A percentile compares a stretch with the other conserved stretches of the same genome.
These are phyloP conservation scores for Mycena belliarum DNA, from an alignment of 768 basidiomycete genomes.

Conservation along the genomic window DNA sequence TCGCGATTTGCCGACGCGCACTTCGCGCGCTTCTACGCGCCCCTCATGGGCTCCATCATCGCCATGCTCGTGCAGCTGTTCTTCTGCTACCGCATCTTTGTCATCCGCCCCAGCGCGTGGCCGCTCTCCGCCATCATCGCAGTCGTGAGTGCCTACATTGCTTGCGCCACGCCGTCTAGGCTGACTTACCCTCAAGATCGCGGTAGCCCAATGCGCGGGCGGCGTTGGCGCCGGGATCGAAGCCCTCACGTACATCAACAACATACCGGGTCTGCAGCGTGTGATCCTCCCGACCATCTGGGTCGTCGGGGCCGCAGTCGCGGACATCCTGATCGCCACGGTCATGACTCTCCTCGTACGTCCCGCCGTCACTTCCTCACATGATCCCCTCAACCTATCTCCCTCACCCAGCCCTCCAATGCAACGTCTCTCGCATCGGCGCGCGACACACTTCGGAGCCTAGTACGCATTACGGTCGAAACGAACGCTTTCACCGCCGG, in stretches of 20 bases:
- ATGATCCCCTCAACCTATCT: not conserved
- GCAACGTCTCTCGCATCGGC: not conserved
- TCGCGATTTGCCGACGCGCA: not conserved
- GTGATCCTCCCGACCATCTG: not conserved
- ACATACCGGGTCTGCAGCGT: not conserved
- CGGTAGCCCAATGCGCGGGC: not conserved
- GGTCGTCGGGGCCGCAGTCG: not conserved
- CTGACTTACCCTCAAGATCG: not conserved
- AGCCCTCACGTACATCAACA: not conserved
- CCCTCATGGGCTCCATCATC: slow-evolving; percentile 9
- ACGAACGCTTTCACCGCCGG: slow-evolving; percentile 5
- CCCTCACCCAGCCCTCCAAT: not conserved
- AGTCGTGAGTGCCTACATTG: not conserved
- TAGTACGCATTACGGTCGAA: slow-evolving; percentile 3
- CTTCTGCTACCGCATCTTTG: slow-evolving; percentile 6
- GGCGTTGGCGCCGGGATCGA: slow-evolving; percentile 7
- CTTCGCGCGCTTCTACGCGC: not conserved
- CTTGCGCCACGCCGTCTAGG: no score
- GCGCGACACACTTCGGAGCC: not conserved
- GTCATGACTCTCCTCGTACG: slow-evolving; percentile 10
- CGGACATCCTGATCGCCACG: slow-evolving; percentile 7
- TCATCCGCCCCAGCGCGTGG: slow-evolving; percentile 2
- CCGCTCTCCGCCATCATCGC: not conserved
- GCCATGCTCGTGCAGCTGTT: slow-evolving; percentile 12
- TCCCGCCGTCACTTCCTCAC: not conserved